A percentile compares a stretch with the other conserved stretches of the same genome.
These are phyloP conservation scores for Plasmodium inui DNA, from an alignment of 169 alveolate species.

Conservation along the genomic window DNA sequence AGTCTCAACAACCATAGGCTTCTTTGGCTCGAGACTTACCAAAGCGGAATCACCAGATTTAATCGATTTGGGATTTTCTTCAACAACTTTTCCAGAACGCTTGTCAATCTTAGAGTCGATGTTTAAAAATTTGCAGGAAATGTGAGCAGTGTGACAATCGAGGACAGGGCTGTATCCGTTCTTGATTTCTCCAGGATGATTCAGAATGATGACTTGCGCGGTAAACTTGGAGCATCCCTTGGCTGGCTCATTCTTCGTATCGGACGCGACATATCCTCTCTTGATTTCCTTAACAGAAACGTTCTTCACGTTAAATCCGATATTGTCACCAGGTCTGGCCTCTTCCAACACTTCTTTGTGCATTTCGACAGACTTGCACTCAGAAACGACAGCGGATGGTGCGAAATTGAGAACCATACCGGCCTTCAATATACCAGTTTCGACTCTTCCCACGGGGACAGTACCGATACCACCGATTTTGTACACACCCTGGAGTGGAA, in stretches of 20 bases:
- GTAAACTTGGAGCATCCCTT: constrained; percentile 94
- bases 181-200: constrained; percentile 98
- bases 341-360: constrained; percentile 97
- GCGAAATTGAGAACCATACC: constrained; percentile 92
- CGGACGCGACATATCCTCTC: constrained; percentile 97
- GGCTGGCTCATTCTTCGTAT: constrained; percentile 98
- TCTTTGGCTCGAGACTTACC: constrained; percentile 95
- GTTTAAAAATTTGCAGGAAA: constrained; percentile 97
- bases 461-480: constrained; percentile 99
- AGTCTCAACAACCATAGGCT: constrained; percentile 97
- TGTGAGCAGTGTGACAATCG: constrained; percentile 98
- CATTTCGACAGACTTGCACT: constrained; percentile 98
- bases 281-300: constrained; percentile 96
- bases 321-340: constrained; percentile 99
- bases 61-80: constrained; percentile 96
- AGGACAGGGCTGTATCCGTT: constrained; percentile 98
- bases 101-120: constrained; percentile 95
- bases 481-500: constrained; percentile 98
- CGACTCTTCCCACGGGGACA: constrained; percentile 99
- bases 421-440: constrained; percentile 95
- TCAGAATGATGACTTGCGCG: constrained; percentile 96
- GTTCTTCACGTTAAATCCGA: constrained; percentile 97
- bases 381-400: constrained; percentile 96
- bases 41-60: constrained; percentile 98
- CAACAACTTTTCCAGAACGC: constrained; percentile 96